Conservation (phyloP, 2,329 filamentous ascomycete genomes). For the Knoxdaviesia capensis region DNA sequence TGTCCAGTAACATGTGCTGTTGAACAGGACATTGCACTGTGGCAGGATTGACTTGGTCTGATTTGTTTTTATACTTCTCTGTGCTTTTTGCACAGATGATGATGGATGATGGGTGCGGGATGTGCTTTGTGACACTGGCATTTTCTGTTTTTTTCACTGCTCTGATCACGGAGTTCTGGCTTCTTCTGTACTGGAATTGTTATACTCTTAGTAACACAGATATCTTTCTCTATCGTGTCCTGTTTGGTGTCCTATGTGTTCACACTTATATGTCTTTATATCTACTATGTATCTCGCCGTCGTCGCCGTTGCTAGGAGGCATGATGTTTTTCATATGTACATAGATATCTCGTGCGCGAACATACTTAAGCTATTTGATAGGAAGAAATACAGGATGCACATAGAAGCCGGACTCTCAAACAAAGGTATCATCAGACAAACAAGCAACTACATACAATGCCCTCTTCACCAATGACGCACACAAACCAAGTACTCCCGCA, state of each 20-base stretch:
- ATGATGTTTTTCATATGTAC: not conserved
- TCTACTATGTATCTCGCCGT: not conserved
- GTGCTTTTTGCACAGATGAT: not conserved
- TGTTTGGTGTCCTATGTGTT: not conserved
- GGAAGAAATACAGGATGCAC: too few species aligned
- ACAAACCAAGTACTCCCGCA: constrained; percentile 47
- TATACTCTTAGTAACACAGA: not conserved
- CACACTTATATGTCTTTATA: not conserved
- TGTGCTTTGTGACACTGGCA: not conserved
- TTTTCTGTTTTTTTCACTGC: not conserved
- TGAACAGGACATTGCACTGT: too few species aligned
- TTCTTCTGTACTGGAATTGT: not conserved
- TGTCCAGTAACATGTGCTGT: too few species aligned
- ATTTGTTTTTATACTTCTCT: not conserved
- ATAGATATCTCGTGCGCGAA: too few species aligned
- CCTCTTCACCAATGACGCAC: constrained; percentile 45
- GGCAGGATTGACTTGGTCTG: too few species aligned
- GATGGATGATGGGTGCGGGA: too few species aligned
- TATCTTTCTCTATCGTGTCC: not conserved
- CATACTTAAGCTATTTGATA: too few species aligned
- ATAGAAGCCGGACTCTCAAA: too few species aligned
- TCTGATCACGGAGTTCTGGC: not conserved
- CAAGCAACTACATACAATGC: not conserved
- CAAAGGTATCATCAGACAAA: not conserved
- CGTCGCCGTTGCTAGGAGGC: not conserved